Base-by-base conservation (phyloP, 805 yeast genomes). In the Lipomyces chichibuensis region DNA sequence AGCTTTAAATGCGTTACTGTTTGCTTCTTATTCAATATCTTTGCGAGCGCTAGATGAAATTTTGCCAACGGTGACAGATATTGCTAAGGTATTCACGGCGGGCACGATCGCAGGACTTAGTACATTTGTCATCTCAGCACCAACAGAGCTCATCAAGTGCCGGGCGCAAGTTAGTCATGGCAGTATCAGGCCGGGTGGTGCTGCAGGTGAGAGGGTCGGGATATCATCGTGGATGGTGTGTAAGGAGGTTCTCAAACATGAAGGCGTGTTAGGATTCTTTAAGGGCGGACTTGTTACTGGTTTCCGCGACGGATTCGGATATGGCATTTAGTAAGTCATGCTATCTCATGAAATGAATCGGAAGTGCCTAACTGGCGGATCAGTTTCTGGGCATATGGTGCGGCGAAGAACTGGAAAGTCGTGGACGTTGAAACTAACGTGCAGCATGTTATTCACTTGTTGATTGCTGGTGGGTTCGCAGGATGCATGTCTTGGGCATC, bases 401-500 rank as follows among this genome's bases (percentile, higher is more conserved):
- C 46, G 11, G 69, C 65, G 8, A 65, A 62, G 55, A 61, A 27
- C 37, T 46, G 57, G 60, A 35, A 62, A 17, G 7, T 62, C 8
- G 35, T 35, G 11, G 65, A 65, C 3, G 53, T 56, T 2, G 66
- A 68, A 32, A 25, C 59, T 1, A 52, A 17, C 1, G 33, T 51
- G 32, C 59, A 54, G 46, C 59, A 58, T 23, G 60, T 55, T 23
- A 14, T 63, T 13, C 67, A 67, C 35, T 43, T 63, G 37, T 53
- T 72, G 27, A 51, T 68, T 27, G 73, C 70, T 2, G 75, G 75
- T n/a, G 75, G 75, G 13, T n/a, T 67, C 11, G 73, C 75, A 7
- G 75, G 75, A n/a, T 69, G 72, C 46, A 43, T 70, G 39, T 68
- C 74, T 7, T 72, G 75, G 75, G 69, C 71, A 3, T 72, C 72